A percentile compares a stretch with the other conserved stretches of the same genome.
phyloP scores from a whole-genome alignment of 2,329 filamentous ascomycete species.

The Didymella pomorum region DNA sequence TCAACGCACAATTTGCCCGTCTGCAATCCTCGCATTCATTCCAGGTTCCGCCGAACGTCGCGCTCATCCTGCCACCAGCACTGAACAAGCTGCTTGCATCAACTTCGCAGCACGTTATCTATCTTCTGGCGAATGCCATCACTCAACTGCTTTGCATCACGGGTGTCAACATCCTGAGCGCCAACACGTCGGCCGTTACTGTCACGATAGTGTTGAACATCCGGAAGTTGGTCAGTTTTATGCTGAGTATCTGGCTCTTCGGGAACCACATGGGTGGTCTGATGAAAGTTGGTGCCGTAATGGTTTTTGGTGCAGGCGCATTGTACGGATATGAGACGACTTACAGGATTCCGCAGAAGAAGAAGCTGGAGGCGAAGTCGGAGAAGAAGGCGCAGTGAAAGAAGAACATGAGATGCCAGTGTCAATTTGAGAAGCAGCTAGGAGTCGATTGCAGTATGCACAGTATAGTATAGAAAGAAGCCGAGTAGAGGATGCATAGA shows the following conservation, averaged over 20 bases:
- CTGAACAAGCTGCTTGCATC: constrained; percentile 43
- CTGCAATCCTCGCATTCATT: constrained; percentile 72
- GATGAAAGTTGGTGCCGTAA: constrained; percentile 79
- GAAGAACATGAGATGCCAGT: neutral
- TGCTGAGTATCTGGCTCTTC: constrained; percentile 93
- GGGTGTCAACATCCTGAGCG: constrained; percentile 92
- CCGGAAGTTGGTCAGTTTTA: constrained; percentile 87
- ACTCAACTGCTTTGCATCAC: constrained; percentile 96
- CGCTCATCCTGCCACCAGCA: constrained; percentile 38
- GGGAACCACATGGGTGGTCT: constrained; percentile 80
- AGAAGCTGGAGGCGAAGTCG: constrained; percentile 37
- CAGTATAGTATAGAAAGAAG: neutral
- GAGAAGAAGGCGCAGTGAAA: constrained; percentile 39
- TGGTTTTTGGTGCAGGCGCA: constrained; percentile 92
- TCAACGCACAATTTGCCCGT: constrained; percentile 69
- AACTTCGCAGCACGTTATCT: constrained; percentile 73
- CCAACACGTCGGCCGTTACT: constrained; percentile 87
- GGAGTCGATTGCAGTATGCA: neutral
- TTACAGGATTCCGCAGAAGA: constrained; percentile 54
- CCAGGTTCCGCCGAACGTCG: constrained; percentile 45
- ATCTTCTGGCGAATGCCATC: constrained; percentile 77
- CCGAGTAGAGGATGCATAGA: too few relatives aligned
- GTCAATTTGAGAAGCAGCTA: neutral
- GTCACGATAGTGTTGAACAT: constrained; percentile 97
- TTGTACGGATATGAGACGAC: constrained; percentile 82